Base-by-base conservation (phyloP, 306 rosid genomes). In the Aeschynomene evenia region DNA sequence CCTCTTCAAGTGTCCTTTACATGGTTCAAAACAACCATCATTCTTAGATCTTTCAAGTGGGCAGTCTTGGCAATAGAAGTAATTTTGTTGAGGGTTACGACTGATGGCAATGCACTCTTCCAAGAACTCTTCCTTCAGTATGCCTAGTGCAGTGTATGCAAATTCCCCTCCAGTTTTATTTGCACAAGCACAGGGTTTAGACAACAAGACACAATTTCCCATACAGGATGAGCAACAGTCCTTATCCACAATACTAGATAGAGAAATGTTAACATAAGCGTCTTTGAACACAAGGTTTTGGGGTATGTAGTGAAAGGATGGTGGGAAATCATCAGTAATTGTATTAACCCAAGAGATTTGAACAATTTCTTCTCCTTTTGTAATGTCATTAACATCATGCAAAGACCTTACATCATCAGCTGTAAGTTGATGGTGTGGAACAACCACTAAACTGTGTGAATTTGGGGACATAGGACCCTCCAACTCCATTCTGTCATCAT, bases 1-100 rank as follows among this genome's bases (percentile, higher is more conserved):
- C 76, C 91, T 89, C 84, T 81, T 82, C 9, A 85, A 39, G 81
- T 94, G 99, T 75, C 99, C 99, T 77, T 87, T 94, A 80, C 99
- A 94, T 19, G 91, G 86, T 77, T 91, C 97, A 63, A 81, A 53
- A 74, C 80, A 87, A 69, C 74, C 88, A 70, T 84, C 91, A 61
- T 74, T 86, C 87, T 83, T 91, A 6, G 74, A 58, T 71, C 82
- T 89, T 78, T 91, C 97, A 58, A 85, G 81, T 1, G 99, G 96
- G 72, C 99, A 94, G 68, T 83, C 87, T 58, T 76, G 58, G 80
- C 99, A 94, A 70, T 81, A 91, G 67, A 84, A 71, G 42, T 40
- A 79, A 64, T 75, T 79, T 18, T 52, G 75, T 37, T 73, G 85
- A 40, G 90, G 87, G 28, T 84, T 85, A 31, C 53, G 89, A 70